Conservation (phyloP, 1,284 basidiomycete species). For the Ganoderma lingzhi region DNA sequence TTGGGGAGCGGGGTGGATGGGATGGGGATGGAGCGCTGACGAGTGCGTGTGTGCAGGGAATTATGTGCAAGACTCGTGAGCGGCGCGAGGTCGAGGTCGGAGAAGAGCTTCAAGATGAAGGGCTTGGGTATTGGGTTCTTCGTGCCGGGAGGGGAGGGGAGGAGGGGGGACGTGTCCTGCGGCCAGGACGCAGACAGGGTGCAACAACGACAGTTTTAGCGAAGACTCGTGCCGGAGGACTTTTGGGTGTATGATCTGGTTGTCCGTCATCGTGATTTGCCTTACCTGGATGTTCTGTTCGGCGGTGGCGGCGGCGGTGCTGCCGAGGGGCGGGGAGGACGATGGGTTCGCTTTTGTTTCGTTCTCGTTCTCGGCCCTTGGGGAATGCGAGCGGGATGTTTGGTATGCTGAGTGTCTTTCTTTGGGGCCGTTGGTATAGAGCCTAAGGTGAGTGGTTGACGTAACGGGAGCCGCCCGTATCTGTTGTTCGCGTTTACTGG, state of each 20-base stretch:
- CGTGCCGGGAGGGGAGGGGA: not conserved
- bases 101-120: too few species aligned
- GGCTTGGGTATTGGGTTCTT: too few species aligned
- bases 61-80: not conserved
- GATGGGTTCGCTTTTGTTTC: not conserved
- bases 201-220: not conserved
- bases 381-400: not conserved
- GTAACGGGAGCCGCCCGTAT: too few species aligned
- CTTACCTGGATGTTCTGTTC: not conserved
- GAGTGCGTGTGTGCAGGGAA: not conserved
- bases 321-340: not conserved
- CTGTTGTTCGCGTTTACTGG: too few species aligned
- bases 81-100: not conserved
- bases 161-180: not conserved
- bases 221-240: not conserved
- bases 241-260: slow-evolving; percentile 1
- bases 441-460: too few species aligned
- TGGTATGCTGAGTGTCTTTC: too few species aligned
- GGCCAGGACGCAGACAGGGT: not conserved
- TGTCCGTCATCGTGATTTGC: not conserved
- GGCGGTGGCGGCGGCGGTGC: not conserved
- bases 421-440: too few species aligned
- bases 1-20: not conserved
- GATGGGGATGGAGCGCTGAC: not conserved
- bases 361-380: not conserved